Base-by-base conservation (phyloP, 2,329 filamentous ascomycete genomes). In the Fusarium sp. region DNA sequence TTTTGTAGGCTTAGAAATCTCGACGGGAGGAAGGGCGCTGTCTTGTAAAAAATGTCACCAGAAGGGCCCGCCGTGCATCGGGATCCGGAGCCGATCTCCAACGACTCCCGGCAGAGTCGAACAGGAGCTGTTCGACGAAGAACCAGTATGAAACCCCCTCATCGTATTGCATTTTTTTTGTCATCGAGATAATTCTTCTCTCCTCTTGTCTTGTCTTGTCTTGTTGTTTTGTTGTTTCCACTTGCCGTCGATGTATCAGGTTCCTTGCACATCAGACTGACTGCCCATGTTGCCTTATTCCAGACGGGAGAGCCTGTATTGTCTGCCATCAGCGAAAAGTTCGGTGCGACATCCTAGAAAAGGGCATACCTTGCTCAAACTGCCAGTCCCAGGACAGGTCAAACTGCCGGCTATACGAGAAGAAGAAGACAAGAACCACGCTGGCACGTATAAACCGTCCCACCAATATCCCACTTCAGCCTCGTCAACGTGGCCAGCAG, bases 271-370 rank as follows among this genome's bases (percentile, higher is more conserved):
- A 25, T 27, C 11, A 50, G 20, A 58, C 49, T 33, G 7, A 54
- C 57, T 38, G 36, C 57, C 56, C 23, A 54, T 23, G 27, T 23
- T 20, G 29, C 46, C 16, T 23, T n/a, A 11, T 8, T 14, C 13
- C 51, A 79, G 78, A 79, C 34, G 77, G 78, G 46, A 75, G 76
- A 65, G 84, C 84, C 34, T 85, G 83, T 64, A 74, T 83, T 40
- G 78, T 80, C 64, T 85, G 83, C 58, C 83, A 85, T 73, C 81
- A 80, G 54, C 81, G 83, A 61, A 85, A 85, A 73, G 81, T 85
- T 54, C 81, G 82, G 65, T 85, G 83, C 66, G 84, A 85, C 74
- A 81, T 84, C 46, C 79, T 83, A 59, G 69, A 78, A 18, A 81
- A 82, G 31, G 83, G 83, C 13, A 69, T 80, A 1, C 83, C 83